Evolutionary conservation across 2,329 filamentous ascomycete species (phyloP), one percentile per base, ranked within the genome.

Genomic region (Ophiosphaerella herpotricha): DNA sequence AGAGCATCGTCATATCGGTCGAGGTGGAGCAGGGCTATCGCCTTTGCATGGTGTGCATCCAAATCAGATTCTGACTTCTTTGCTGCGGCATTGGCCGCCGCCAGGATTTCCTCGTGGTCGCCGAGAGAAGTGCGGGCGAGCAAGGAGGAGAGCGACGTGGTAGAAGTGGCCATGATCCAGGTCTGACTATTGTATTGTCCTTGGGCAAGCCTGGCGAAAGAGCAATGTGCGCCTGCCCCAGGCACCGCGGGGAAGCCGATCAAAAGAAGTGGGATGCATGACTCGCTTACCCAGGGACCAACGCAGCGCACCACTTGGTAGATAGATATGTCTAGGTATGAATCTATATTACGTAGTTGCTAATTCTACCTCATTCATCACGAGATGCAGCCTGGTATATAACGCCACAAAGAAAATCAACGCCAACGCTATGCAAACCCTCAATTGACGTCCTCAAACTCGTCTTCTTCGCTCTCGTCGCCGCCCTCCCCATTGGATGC

Each of bases 1-100:
- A 91, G 77, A 39, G 88, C 89, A 71, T 94, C 90, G 49, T 89
- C 84, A 72, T 88, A 94, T 50, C 89, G 87, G 73, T 94, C 90
- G 61, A 94, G 83, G 70, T 91, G 91, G 56, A 94, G 79, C 16
- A 94, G 81, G 18, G 90, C 89, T 38, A 93, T 82, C 12, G 88
- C 81, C 53, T 87, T 86, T 32, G 85, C 87, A 69, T 87, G 86
- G 33, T 87, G 85, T 45, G 87, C 86, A 35, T 83, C 76, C 23
- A 78, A 51, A 58, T 87, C 81, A 45, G 71, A 71, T 66, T 85
- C 87, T n/a, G 79, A 81, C 50, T 81, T 80, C 66, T 82, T 80
- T 39, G 87, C 75, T 0, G 76, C 74, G 31, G 75, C 77, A 65
- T 86, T 81, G 58, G 85, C 82, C 48, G 82, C 79, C 63, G 84